These are phyloP conservation scores for Fusarium concolor DNA, from an alignment of 2,329 filamentous ascomycete genomes.

Conservation along the genomic window DNA sequence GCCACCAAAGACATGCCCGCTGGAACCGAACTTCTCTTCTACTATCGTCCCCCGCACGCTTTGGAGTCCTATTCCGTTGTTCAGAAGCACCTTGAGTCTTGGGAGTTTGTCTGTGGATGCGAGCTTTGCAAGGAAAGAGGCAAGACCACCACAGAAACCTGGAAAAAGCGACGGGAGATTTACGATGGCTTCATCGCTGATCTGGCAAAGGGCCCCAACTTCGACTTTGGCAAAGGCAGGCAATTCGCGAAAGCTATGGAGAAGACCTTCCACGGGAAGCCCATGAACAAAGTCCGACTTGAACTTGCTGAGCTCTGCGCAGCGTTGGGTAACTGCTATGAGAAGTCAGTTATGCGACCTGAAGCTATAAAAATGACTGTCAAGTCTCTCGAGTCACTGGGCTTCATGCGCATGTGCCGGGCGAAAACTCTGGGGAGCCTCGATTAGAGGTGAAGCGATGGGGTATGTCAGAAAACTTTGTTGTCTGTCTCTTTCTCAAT, in stretches of 20 bases:
- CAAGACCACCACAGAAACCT: slow-evolving; percentile 14
- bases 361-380: not conserved
- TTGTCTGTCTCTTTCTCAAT: slow-evolving; percentile 3
- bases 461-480: not conserved
- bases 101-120: slow-evolving; percentile 59
- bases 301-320: slow-evolving; percentile 4
- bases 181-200: slow-evolving; percentile 8
- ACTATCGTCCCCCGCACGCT: slow-evolving; percentile 50
- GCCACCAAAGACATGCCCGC: slow-evolving; percentile 57
- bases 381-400: slow-evolving; percentile 13
- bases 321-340: not conserved
- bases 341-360: too few species aligned
- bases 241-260: slow-evolving; percentile 38
- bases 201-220: not conserved
- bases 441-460: slow-evolving; percentile 14
- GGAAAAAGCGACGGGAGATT: slow-evolving; percentile 35
- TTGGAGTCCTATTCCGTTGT: slow-evolving; percentile 44
- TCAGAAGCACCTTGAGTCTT: slow-evolving; percentile 48
- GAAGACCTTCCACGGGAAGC: slow-evolving; percentile 35
- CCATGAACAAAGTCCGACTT: not conserved
- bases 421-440: not conserved
- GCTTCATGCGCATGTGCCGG: slow-evolving; percentile 2
- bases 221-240: slow-evolving; percentile 9
- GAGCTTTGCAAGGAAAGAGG: slow-evolving; percentile 51
- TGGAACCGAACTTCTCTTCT: slow-evolving; percentile 59